A percentile compares a stretch with the other conserved stretches of the same genome.
Conservation (phyloP, 2,329 filamentous ascomycete species). For the Lasiodiplodia sp. region DNA sequence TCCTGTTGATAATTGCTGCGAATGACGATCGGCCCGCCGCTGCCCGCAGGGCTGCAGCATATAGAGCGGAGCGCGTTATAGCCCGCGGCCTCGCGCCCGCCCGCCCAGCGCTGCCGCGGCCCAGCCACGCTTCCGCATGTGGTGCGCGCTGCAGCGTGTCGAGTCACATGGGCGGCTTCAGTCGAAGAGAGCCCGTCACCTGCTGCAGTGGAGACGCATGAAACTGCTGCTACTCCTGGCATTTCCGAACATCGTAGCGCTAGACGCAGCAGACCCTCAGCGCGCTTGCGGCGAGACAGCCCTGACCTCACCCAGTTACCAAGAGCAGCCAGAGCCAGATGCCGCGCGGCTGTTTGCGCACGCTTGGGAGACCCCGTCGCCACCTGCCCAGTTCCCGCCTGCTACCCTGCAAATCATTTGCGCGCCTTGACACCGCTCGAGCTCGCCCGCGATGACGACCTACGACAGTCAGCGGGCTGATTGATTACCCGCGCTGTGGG, state of each 20-base stretch:
- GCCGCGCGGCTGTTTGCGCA: conserved; percentile 27
- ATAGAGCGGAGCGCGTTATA: background rate
- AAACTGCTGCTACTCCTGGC: conserved; percentile 22
- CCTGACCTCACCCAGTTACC: conserved; percentile 1
- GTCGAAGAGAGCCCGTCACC: conserved; percentile 11
- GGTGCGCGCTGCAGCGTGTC: conserved; percentile 6
- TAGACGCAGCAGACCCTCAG: conserved; percentile 19
- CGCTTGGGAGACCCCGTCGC: conserved; percentile 1
- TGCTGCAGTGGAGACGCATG: conserved; percentile 18
- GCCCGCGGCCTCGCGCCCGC: background rate
- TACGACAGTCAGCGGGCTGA: background rate
- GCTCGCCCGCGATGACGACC: conserved; percentile 4
- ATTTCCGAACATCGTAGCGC: conserved; percentile 25
- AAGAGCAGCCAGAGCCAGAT: conserved; percentile 17
- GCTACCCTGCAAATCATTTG: background rate
- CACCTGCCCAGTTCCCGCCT: conserved; percentile 6
- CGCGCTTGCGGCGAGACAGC: conserved; percentile 22
- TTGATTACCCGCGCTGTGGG: background rate
- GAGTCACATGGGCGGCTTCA: conserved; percentile 14
- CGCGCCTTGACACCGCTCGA: conserved; percentile 17
- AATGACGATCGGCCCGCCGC: conserved; percentile 8
- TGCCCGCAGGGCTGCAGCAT: conserved; percentile 5
- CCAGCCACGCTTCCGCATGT: background rate
- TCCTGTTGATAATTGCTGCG: conserved; percentile 8
- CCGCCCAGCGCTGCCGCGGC: background rate